Evolutionary conservation across 495 filamentous ascomycete genomes (phyloP).

Genomic region (Rhizodiscina lignyota): DNA sequence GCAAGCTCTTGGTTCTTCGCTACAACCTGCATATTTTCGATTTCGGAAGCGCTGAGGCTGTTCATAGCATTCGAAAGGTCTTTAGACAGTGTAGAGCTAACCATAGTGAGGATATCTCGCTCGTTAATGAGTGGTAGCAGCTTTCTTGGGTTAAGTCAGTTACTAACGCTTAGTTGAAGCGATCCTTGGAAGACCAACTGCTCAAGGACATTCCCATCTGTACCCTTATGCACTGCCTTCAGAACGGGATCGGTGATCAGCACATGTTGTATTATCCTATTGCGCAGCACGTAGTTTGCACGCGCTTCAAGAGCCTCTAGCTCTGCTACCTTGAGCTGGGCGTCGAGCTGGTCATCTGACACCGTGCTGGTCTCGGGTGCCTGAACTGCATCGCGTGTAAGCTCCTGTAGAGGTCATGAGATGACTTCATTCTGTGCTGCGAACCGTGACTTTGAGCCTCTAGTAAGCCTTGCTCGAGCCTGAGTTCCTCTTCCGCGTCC

Average conservation of each 20-base stretch:
- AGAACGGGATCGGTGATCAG: conserved; percentile 56
- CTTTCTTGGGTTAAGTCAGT: conserved; percentile 28
- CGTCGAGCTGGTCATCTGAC: conserved; percentile 28
- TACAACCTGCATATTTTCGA: conserved; percentile 34
- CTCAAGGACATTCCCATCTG: too few species aligned
- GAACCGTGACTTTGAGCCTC: conserved; percentile 27
- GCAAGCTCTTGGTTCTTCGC: conserved; percentile 46
- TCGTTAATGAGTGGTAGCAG: conserved; percentile 47
- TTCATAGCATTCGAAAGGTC: not conserved
- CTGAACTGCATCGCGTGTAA: too few species aligned
- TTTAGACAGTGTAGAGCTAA: conserved; percentile 25
- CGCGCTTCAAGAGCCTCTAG: conserved; percentile 51
- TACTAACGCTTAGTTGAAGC: too few species aligned
- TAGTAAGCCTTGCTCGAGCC: conserved; percentile 50
- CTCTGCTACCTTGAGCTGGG: conserved; percentile 37
- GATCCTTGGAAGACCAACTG: too few species aligned
- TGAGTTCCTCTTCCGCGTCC: conserved; percentile 50
- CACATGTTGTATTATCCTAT: conserved; percentile 47
- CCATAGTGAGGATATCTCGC: conserved; percentile 46
- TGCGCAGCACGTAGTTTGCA: conserved; percentile 47
- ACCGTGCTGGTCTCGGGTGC: conserved; percentile 7
- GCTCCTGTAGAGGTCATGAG: conserved; percentile 8
- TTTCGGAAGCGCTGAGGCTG: conserved; percentile 24
- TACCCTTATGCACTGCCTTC: conserved; percentile 57
- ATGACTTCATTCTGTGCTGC: conserved; percentile 8